These are phyloP conservation scores for Erysimum pusillum DNA, from an alignment of 441 rosid species.

Conservation along the genomic window DNA sequence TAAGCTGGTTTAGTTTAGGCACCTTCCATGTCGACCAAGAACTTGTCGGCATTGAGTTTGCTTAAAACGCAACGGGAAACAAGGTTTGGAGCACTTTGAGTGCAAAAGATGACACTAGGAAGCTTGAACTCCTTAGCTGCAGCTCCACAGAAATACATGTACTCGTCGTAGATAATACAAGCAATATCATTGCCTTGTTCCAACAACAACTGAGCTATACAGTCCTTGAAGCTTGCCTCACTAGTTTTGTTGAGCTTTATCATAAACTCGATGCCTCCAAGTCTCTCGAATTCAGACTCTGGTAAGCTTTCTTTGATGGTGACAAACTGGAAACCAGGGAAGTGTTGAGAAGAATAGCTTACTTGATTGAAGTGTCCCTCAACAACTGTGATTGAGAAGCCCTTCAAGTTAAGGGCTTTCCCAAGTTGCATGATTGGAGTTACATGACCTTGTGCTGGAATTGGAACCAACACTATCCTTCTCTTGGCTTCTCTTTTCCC, in stretches of 20 bases:
- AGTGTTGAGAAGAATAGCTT: neutral
- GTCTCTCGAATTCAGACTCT: neutral
- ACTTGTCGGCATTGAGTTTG: neutral
- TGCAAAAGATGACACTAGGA: constrained; percentile 50
- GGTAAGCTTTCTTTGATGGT: constrained; percentile 29
- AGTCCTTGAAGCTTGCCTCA: neutral
- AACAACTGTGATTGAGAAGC: constrained; percentile 46
- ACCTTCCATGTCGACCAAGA: constrained; percentile 27
- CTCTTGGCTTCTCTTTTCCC: neutral
- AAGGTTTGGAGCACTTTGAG: constrained; percentile 41
- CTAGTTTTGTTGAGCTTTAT: neutral
- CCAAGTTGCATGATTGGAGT: constrained; percentile 57
- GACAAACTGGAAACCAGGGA: constrained; percentile 40
- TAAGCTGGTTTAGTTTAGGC: neutral
- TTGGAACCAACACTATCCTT: constrained; percentile 47
- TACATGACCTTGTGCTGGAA: constrained; percentile 55
- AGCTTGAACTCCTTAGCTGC: constrained; percentile 47
- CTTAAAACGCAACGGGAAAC: constrained; percentile 4
- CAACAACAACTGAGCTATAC: constrained; percentile 20
- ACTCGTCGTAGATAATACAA: constrained; percentile 58
- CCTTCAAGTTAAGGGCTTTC: constrained; percentile 40
- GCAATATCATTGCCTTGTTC: constrained; percentile 30
- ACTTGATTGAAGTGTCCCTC: neutral
- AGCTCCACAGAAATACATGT: constrained; percentile 52
- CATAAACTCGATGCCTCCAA: neutral